Evolutionary conservation across 1,139 yeast genomes (phyloP).

Genomic region (Kazachstania sp.): DNA sequence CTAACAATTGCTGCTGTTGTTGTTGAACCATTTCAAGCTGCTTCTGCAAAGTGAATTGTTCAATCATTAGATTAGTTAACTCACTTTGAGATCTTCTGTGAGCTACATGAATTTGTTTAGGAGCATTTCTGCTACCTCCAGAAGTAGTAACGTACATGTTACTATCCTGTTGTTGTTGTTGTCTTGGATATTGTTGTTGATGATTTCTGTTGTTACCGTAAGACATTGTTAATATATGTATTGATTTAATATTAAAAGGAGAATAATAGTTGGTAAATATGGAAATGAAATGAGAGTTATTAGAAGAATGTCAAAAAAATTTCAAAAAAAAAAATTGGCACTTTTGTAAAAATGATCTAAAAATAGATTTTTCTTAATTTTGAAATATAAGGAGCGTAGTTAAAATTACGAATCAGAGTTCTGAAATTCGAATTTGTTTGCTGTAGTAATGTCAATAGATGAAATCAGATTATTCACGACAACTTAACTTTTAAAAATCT

Average conservation of each 20-base stretch:
- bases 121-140: slow-evolving; percentile 36
- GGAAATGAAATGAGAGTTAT: neutral
- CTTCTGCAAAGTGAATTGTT: slow-evolving; percentile 85
- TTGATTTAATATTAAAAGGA: neutral
- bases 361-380: neutral
- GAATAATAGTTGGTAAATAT: neutral
- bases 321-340: neutral
- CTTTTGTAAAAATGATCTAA: neutral
- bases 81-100: slow-evolving; percentile 93
- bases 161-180: slow-evolving; percentile 11
- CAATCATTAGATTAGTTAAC: slow-evolving; percentile 88
- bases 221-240: slow-evolving; percentile 9
- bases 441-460: too few species aligned
- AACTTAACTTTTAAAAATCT: too few species aligned
- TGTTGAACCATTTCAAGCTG: slow-evolving; percentile 87
- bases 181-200: slow-evolving; percentile 7
- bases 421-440: too few species aligned
- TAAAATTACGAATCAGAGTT: too few species aligned
- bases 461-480: too few species aligned
- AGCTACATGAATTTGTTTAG: slow-evolving; percentile 69
- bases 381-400: too few species aligned
- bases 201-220: slow-evolving; percentile 9
- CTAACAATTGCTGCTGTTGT: slow-evolving; percentile 79
- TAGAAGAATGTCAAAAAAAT: neutral
- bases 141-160: slow-evolving; percentile 26